phyloP scores from a whole-genome alignment of 129 eudicot species.

The Rutidosis leptorrhynchoides region DNA sequence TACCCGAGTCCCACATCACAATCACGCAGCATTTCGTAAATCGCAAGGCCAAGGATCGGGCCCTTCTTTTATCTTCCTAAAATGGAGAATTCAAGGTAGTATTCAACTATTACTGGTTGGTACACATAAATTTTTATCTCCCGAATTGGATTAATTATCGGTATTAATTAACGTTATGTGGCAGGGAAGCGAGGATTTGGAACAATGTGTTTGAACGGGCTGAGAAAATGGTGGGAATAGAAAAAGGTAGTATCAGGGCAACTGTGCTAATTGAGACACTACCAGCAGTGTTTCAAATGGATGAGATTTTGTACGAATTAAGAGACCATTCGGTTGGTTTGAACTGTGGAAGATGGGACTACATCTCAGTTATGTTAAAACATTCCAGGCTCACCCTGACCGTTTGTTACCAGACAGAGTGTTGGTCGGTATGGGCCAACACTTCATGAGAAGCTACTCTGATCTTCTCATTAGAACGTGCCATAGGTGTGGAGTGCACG shows the following conservation, averaged over 20 bases:
- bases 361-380: slow-evolving; percentile 90
- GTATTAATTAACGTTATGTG: background rate
- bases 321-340: slow-evolving; percentile 85
- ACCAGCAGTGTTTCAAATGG: slow-evolving; percentile 93
- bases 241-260: slow-evolving; percentile 83
- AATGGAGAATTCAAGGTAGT: slow-evolving; percentile 82
- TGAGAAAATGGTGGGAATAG: slow-evolving; percentile 71
- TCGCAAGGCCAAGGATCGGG: slow-evolving; percentile 73
- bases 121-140: too few species aligned
- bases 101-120: background rate
- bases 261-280: slow-evolving; percentile 89
- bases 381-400: slow-evolving; percentile 85
- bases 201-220: slow-evolving; percentile 74
- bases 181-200: slow-evolving; percentile 97
- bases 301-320: slow-evolving; percentile 76
- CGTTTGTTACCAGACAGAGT: slow-evolving; percentile 82
- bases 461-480: slow-evolving; percentile 87
- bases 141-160: too few species aligned
- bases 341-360: slow-evolving; percentile 97
- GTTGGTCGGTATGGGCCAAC: slow-evolving; percentile 84
- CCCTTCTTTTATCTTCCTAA: slow-evolving; percentile 96
- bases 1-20: slow-evolving; percentile 95
- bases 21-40: slow-evolving; percentile 53
- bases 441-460: slow-evolving; percentile 91
- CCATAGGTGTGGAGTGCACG: slow-evolving; percentile 88